A percentile compares a stretch with the other conserved stretches of the same genome.
phyloP scores from a whole-genome alignment of 2,329 filamentous ascomycete species.

The Stagonosporopsis cucurbitacearum region DNA sequence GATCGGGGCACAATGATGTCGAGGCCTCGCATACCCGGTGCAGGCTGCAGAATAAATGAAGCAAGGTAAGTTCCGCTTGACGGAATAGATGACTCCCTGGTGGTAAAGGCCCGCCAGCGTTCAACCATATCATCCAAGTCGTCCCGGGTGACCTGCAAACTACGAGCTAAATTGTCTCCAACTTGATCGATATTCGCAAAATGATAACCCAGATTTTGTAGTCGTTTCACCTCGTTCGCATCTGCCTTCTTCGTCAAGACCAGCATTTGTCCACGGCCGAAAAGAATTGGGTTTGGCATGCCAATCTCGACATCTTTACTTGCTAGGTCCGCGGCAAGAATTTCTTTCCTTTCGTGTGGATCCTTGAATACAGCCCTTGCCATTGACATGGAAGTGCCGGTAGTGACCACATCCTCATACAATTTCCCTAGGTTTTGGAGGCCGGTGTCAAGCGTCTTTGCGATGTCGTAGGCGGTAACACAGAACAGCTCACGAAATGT shows the following conservation, averaged over 20 bases:
- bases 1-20: slow-evolving; percentile 54
- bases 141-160: slow-evolving; percentile 73
- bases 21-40: slow-evolving; percentile 48
- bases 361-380: slow-evolving; percentile 63
- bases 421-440: slow-evolving; percentile 71
- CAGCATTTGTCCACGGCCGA: slow-evolving; percentile 78
- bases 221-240: slow-evolving; percentile 64
- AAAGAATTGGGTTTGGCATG: slow-evolving; percentile 45
- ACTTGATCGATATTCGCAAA: slow-evolving; percentile 70
- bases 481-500: slow-evolving; percentile 86
- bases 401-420: slow-evolving; percentile 77
- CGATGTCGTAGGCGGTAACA: slow-evolving; percentile 76
- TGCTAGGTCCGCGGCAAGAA: slow-evolving; percentile 34
- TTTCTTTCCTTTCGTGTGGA: slow-evolving; percentile 27
- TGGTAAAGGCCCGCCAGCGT: slow-evolving; percentile 66
- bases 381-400: slow-evolving; percentile 65
- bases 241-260: slow-evolving; percentile 74
- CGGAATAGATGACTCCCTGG: slow-evolving; percentile 55
- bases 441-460: slow-evolving; percentile 68
- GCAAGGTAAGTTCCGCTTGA: slow-evolving; percentile 49
- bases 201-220: slow-evolving; percentile 77
- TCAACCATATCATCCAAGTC: slow-evolving; percentile 68
- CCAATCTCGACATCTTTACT: slow-evolving; percentile 51
- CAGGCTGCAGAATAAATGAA: slow-evolving; percentile 51
- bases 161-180: slow-evolving; percentile 69